Evolutionary conservation across 768 basidiomycete species (phyloP).

Genomic region (Phaeotremella skinneri): DNA sequence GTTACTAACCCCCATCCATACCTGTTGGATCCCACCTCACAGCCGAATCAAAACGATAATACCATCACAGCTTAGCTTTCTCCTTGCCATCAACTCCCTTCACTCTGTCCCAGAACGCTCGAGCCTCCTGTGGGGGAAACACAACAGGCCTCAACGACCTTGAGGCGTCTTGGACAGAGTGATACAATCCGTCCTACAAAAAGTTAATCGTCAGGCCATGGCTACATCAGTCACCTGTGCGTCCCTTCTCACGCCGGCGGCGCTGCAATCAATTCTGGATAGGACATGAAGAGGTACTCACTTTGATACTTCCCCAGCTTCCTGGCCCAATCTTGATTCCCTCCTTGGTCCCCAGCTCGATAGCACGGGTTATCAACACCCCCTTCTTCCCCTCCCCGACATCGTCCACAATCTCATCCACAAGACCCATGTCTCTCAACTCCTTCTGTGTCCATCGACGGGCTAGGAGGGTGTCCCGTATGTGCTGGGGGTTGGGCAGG

Average conservation of each 20-base stretch:
- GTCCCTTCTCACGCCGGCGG: background rate
- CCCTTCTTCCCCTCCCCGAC: background rate
- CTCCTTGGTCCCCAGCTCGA: constrained; percentile 37
- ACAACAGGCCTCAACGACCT: constrained; percentile 23
- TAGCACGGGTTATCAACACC: constrained; percentile 26
- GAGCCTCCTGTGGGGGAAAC: constrained; percentile 28
- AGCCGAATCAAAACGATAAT: background rate
- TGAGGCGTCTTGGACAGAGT: constrained; percentile 30
- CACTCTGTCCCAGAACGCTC: constrained; percentile 32
- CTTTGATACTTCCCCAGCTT: constrained; percentile 49
- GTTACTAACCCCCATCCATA: no score
- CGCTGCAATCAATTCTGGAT: no score
- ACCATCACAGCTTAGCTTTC: constrained; percentile 18
- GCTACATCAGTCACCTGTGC: background rate
- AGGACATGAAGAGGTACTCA: constrained; percentile 8
- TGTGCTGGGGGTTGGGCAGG: constrained; percentile 60
- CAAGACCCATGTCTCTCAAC: constrained; percentile 63
- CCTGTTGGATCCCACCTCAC: no score
- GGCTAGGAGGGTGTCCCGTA: constrained; percentile 73
- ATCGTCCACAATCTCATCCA: constrained; percentile 70
- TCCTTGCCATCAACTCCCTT: constrained; percentile 6
- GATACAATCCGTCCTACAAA: constrained; percentile 23
- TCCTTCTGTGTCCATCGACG: constrained; percentile 73
- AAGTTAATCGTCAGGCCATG: background rate
- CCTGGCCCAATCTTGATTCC: constrained; percentile 37